Evolutionary conservation across 2,329 filamentous ascomycete species (phyloP), one percentile per base, ranked within the genome.

Genomic region (Aspergillus fumigatiaffinis): DNA sequence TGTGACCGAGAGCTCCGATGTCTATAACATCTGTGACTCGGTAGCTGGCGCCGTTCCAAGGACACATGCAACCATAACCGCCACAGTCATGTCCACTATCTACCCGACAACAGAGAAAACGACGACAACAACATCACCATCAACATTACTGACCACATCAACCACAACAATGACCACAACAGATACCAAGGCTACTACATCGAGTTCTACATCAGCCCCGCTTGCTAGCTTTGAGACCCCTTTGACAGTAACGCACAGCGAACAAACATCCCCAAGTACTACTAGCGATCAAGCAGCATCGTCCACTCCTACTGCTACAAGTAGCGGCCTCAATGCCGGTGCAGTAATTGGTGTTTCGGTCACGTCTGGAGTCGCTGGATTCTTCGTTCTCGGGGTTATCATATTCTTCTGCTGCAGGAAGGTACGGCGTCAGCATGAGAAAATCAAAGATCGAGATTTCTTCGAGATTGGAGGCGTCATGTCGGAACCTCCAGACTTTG

Each of bases 1-100:
- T 10, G 79, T 83, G 52, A 69, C 70, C 9, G 64, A 68, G 35
- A 73, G 80, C 71, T 67, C 78, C 63, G 72, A 76, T 29, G 77
- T 81, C 2, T 74, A 82, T 54, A 75, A 73, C 23, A 85, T 91
- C 75, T 91, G 88, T 66, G 71, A 62, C 69, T 73, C 61, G 59
- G 73, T 72, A 59, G 68, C 63, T 61, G 74, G 64, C 12, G 68
- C 71, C 50, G 53, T 73, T 25, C 63, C 66, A 26, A 68, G 68
- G 52, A 75, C 73, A 5, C 73, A 74, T 60, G 60, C 69, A 14
- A 68, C 71, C 7, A 71, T 76, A 42, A 73, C 73, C n/a, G 69
- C 74, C 17, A 74, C 73, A 1, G 62, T 69, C 6, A 63, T 68
- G 56, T 62, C 61, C 28, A 56, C 54, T 25, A 46, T 38, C 51